A percentile compares a stretch with the other conserved stretches of the same genome.
Evolutionary conservation across 2,329 filamentous ascomycete genomes (phyloP).

Genomic region (Lasiodiplodia sp.): DNA sequence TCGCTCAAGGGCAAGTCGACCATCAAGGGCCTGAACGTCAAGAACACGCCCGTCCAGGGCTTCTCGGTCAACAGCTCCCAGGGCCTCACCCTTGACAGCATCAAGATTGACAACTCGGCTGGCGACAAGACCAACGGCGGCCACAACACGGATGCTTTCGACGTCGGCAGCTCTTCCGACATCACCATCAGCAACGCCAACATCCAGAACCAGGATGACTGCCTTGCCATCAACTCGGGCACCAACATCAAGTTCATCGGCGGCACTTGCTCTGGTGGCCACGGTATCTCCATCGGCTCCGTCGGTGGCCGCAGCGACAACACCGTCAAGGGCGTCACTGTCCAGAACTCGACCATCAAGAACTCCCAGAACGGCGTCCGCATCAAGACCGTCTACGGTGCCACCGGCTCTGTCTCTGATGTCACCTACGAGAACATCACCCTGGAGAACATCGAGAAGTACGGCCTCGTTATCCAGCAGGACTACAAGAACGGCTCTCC

Average conservation of each 20-base stretch:
- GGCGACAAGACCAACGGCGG: conserved; percentile 42
- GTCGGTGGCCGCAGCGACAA: conserved; percentile 61
- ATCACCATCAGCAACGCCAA: conserved; percentile 56
- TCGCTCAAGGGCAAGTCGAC: conserved; percentile 40
- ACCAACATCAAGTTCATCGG: conserved; percentile 34
- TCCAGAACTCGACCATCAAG: conserved; percentile 55
- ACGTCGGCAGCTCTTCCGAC: conserved; percentile 54
- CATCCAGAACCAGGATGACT: conserved; percentile 64
- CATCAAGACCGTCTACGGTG: conserved; percentile 61
- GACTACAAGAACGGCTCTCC: conserved; percentile 59
- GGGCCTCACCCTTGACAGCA: conserved; percentile 51
- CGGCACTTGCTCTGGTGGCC: conserved; percentile 53
- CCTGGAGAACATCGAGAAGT: conserved; percentile 54
- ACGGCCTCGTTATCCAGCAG: conserved; percentile 61
- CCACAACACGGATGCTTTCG: conserved; percentile 61
- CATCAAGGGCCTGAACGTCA: conserved; percentile 56
- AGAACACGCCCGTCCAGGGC: conserved; percentile 62
- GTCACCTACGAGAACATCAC: conserved; percentile 58
- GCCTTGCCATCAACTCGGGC: conserved; percentile 62
- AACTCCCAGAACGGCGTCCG: conserved; percentile 61
- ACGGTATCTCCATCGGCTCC: conserved; percentile 63
- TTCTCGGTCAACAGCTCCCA: conserved; percentile 51
- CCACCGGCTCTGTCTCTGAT: conserved; percentile 60
- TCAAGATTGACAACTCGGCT: conserved; percentile 62
- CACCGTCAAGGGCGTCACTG: conserved; percentile 57